phyloP scores from a whole-genome alignment of 192 early-diverging fungal genomes.

The Coemansia sp. region DNA sequence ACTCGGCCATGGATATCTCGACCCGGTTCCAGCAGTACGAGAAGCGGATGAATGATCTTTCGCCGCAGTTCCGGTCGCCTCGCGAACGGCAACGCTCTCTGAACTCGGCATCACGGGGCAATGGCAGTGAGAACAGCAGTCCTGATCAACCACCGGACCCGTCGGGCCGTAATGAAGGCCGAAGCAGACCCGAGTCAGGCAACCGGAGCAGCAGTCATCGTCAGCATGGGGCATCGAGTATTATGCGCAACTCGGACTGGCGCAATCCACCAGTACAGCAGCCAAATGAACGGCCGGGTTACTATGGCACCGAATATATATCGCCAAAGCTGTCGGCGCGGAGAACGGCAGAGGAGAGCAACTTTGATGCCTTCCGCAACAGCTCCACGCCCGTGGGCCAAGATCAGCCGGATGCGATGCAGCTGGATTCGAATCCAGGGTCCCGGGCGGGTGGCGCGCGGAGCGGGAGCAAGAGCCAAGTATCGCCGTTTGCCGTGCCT shows the following conservation, averaged over 20 bases:
- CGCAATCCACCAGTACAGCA: constrained; percentile 2
- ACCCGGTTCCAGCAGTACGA: constrained; percentile 40
- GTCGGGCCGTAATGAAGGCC: not conserved
- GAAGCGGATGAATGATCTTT: constrained; percentile 9
- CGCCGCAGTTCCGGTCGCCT: constrained; percentile 26
- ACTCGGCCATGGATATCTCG: constrained; percentile 24
- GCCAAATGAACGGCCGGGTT: constrained; percentile 4
- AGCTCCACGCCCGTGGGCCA: not conserved
- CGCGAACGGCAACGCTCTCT: constrained; percentile 21
- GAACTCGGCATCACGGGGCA: not conserved
- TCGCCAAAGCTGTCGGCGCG: constrained; percentile 32
- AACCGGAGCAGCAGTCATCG: not conserved
- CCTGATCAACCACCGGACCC: not conserved
- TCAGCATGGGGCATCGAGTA: not conserved
- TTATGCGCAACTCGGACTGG: not conserved
- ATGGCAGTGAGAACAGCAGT: not conserved
- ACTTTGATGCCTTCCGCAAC: constrained; percentile 23
- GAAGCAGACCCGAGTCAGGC: not conserved
- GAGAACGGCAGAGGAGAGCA: constrained; percentile 5
- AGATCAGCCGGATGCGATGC: not conserved
- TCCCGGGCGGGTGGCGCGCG: not conserved
- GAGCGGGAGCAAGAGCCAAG: not conserved
- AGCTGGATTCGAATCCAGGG: not conserved
- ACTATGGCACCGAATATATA: constrained; percentile 1
- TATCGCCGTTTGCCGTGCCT: constrained; percentile 9